Base-by-base conservation (phyloP, 306 rosid genomes). In the Abrus pulchellus region DNA sequence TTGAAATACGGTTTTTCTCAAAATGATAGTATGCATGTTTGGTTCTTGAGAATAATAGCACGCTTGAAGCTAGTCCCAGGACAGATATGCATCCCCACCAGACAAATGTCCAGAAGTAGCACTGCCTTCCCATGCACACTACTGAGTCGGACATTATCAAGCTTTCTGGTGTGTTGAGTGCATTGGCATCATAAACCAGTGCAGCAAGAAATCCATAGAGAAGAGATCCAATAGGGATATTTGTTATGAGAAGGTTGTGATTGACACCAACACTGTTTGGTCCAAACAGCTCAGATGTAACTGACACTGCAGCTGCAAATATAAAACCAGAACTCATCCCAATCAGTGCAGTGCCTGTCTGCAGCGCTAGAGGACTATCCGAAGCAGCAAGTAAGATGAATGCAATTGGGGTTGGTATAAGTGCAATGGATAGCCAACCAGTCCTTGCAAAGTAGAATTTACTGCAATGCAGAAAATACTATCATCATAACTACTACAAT, bases 311-410 rank as follows among this genome's bases (percentile, higher is more conserved):
- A 2, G 97, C 98, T 1, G 99, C 95, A 45, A 93, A 95, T 80
- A 95, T 93, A 87, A 93, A 95, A n/a, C 99, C 98, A 0, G 98
- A 95, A 79, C 99, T 95, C 78, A 90, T 40, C 61, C 96, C 99
- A 5, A 95, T 78, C 40, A 95, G 84, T 1, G 94, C 94, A 1
- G 99, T 93, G 77, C 99, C 94, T n/a, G 62, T 44, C 33, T 88
- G 86, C 59, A 95, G 67, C 2, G 92, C 87, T 49, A 72, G 56
- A 48, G 40, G 38, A 55, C 85, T 82, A 44, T 86, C 86, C 70
- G 94, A 87, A 9, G 86, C 47, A 29, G 99, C 92, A 6, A 95
- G 94, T 75, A 93, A n/a, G 73, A 91, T 56, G 83, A 95, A 95
- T 3, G 97, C 99, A n/a, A 91, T 41, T 6, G 99, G 97, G 67